Conservation (phyloP, 2,329 filamentous ascomycete species). For the Ophiostoma fasciatum region DNA sequence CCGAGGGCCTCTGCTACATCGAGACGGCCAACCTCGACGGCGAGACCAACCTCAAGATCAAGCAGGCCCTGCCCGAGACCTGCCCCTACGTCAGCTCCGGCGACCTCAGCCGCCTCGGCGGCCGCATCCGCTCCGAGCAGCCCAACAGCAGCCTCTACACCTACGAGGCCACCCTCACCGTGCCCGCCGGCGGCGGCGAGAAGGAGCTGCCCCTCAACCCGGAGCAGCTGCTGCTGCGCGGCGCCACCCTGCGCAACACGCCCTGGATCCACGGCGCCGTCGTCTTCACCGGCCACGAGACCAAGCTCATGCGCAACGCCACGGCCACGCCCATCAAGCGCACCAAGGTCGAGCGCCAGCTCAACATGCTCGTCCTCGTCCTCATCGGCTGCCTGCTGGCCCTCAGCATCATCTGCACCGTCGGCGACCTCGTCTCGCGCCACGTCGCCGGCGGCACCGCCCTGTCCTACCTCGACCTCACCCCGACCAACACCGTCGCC, state of each 20-base stretch:
- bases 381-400: slow-evolving; percentile 70
- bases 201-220: slow-evolving; percentile 82
- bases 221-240: slow-evolving; percentile 83
- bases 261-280: slow-evolving; percentile 95
- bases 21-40: slow-evolving; percentile 96
- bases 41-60: slow-evolving; percentile 97
- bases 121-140: slow-evolving; percentile 83
- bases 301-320: slow-evolving; percentile 96
- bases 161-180: slow-evolving; percentile 89
- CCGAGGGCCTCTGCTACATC: slow-evolving; percentile 95
- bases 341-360: slow-evolving; percentile 84
- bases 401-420: slow-evolving; percentile 78
- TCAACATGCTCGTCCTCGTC: slow-evolving; percentile 87
- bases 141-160: slow-evolving; percentile 98
- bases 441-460: slow-evolving; percentile 43
- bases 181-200: slow-evolving; percentile 80
- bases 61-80: slow-evolving; percentile 91
- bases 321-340: slow-evolving; percentile 96
- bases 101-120: slow-evolving; percentile 74
- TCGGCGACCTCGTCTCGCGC: slow-evolving; percentile 75
- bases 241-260: slow-evolving; percentile 87
- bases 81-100: slow-evolving; percentile 70
- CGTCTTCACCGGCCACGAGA: slow-evolving; percentile 95
- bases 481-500: slow-evolving; percentile 38
- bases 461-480: slow-evolving; percentile 60